Evolutionary conservation across 352 stramenopile genomes (phyloP).

Genomic region (Phytophthora cactorum): DNA sequence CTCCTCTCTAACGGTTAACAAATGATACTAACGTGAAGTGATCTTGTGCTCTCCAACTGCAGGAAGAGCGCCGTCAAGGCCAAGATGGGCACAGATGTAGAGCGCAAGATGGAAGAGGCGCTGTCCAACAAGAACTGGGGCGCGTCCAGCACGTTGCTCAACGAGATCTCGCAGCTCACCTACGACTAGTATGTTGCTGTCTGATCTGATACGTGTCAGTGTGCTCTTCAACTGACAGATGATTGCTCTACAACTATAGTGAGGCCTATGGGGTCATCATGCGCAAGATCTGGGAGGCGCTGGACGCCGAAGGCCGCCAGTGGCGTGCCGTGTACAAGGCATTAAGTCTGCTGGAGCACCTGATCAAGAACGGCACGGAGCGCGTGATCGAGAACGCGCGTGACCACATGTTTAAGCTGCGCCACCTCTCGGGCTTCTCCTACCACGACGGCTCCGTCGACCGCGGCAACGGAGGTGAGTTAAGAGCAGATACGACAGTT

Average conservation of each 20-base stretch:
- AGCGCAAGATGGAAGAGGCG: constrained; percentile 93
- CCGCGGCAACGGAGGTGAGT: constrained; percentile 80
- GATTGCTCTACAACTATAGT: constrained; percentile 43
- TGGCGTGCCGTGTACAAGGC: constrained; percentile 98
- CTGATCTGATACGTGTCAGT: neutral
- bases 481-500: neutral
- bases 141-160: constrained; percentile 97
- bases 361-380: constrained; percentile 98
- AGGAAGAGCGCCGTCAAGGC: constrained; percentile 89
- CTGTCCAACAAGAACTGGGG: constrained; percentile 99
- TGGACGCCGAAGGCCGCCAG: constrained; percentile 87
- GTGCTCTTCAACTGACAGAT: constrained; percentile 7
- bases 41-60: constrained; percentile 13
- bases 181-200: constrained; percentile 90
- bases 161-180: constrained; percentile 97
- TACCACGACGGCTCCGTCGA: constrained; percentile 89
- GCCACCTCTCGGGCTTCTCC: constrained; percentile 87
- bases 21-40: neutral
- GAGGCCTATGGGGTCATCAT: constrained; percentile 91
- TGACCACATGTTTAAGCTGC: constrained; percentile 94
- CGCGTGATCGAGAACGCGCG: constrained; percentile 97
- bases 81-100: constrained; percentile 87
- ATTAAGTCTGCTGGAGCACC: constrained; percentile 95
- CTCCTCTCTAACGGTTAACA: constrained; percentile 1
- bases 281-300: constrained; percentile 96